Percentiles rank a stretch among this genome's conserved stretches.
These are phyloP conservation scores for Tetraselmis striata DNA, from an alignment of 139 green algal genomes.

Conservation along the genomic window DNA sequence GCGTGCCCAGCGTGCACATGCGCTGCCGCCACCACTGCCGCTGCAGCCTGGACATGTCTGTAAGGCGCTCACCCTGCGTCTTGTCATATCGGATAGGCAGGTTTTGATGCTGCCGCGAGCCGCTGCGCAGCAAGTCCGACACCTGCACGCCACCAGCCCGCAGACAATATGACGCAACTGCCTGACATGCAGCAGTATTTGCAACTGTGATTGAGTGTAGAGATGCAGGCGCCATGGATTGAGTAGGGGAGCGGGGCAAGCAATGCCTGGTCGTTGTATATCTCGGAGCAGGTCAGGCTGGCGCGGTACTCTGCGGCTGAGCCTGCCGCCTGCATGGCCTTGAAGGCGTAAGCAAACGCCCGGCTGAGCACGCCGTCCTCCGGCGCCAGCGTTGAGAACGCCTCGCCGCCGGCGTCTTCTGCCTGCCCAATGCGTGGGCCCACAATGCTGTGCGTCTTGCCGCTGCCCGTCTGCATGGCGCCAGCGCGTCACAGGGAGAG, in stretches of 20 bases:
- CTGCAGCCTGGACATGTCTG: too few species aligned
- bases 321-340: not conserved
- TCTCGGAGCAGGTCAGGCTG: conserved; percentile 39
- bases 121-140: not conserved
- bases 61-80: not conserved
- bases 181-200: too few species aligned
- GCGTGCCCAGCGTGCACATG: too few species aligned
- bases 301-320: not conserved
- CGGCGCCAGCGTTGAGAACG: not conserved
- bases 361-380: conserved; percentile 56
- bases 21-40: too few species aligned
- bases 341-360: conserved; percentile 26
- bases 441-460: conserved; percentile 80
- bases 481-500: too few species aligned
- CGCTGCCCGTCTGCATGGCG: conserved; percentile 39
- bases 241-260: too few species aligned
- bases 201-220: not conserved
- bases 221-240: not conserved
- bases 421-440: conserved; percentile 39
- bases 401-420: not conserved
- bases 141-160: too few species aligned
- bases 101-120: not conserved
- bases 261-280: conserved; percentile 70
- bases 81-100: not conserved
- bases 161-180: too few species aligned